Evolutionary conservation across 2,329 filamentous ascomycete genomes (phyloP).

Genomic region (Penicillium sp.): DNA sequence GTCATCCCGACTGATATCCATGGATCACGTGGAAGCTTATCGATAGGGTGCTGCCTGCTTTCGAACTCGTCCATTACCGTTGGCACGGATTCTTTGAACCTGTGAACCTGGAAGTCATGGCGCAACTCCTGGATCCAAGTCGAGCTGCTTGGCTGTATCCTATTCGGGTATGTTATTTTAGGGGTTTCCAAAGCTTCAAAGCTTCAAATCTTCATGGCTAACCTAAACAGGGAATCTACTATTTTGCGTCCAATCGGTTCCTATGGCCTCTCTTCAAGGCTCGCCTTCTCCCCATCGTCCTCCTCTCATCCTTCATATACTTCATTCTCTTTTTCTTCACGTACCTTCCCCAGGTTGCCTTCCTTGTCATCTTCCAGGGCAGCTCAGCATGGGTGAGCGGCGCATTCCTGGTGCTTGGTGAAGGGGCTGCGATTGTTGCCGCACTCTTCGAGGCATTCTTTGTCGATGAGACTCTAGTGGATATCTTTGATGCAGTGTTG

Average conservation of each 20-base stretch:
- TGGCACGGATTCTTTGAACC: background rate
- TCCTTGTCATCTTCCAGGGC: slow-evolving; percentile 86
- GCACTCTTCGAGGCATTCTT: slow-evolving; percentile 77
- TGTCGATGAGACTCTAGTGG: slow-evolving; percentile 74
- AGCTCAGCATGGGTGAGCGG: slow-evolving; percentile 86
- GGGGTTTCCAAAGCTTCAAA: background rate
- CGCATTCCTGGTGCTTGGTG: slow-evolving; percentile 74
- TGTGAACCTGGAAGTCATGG: slow-evolving; percentile 12
- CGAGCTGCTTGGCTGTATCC: slow-evolving; percentile 51
- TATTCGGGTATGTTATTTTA: slow-evolving; percentile 41
- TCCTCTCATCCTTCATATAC: slow-evolving; percentile 82
- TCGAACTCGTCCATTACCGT: background rate
- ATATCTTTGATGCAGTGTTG: slow-evolving; percentile 82
- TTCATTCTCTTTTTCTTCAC: slow-evolving; percentile 83
- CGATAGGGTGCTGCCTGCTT: slow-evolving; percentile 32
- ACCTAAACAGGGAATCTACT: slow-evolving; percentile 67
- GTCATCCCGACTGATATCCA: slow-evolving; percentile 1
- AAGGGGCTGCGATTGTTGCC: slow-evolving; percentile 62
- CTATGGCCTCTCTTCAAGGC: slow-evolving; percentile 79
- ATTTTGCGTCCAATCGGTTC: slow-evolving; percentile 73
- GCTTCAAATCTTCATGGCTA: background rate
- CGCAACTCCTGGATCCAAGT: slow-evolving; percentile 26
- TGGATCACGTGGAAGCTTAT: slow-evolving; percentile 29
- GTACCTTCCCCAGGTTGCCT: slow-evolving; percentile 84
- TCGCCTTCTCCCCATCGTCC: slow-evolving; percentile 74